Base-by-base conservation (phyloP, 2,329 filamentous ascomycete species). In the Knoxdaviesia proteae region DNA sequence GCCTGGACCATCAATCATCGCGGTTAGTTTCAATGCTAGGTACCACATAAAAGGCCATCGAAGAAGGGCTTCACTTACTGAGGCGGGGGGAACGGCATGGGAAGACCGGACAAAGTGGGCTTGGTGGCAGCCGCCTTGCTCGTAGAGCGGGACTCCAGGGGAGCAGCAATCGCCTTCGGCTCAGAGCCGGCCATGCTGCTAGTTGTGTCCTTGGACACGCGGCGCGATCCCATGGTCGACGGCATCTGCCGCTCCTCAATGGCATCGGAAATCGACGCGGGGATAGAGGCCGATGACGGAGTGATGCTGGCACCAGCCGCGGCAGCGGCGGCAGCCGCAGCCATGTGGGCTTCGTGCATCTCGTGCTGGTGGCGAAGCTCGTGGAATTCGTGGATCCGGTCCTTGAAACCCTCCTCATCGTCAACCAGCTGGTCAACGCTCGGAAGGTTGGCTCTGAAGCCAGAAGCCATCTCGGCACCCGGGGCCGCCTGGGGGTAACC, bases 371-470 rank as follows among this genome's bases (percentile, higher is more conserved):
- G 71, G 50, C 82, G 73, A 41, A 90, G 62, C 32, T 80, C 73
- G 51, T 92, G 75, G 55, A 94, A 94, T 54, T 94, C 80, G 49
- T 81, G 74, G 20, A 94, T 67, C 39, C 87, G 77, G 39, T 84
- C 81, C 47, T 67, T 68, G 50, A 75, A 77, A 0, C 73, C 74
- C 50, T 76, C 67, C 0, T 61, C 49, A 47, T 79, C 74, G 45
- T 65, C 61, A 43, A 61, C 54, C 5, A 75, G 63, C 44, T 72
- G 63, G 35, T 65, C 63, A 1, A 63, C 60, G 30, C 58, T 57
- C 1, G 71, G 71, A 5, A 75, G 60, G 20, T 20, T 20, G 20
- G 20, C 20, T 20, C 20, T 20, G 20, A 20, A 20, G 20, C 20
- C 20, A 45, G 10, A 48, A 39, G 35, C 34, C 36, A 8, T 45